phyloP scores from a whole-genome alignment of 208 protist species.

The Leishmania tarentolae region DNA sequence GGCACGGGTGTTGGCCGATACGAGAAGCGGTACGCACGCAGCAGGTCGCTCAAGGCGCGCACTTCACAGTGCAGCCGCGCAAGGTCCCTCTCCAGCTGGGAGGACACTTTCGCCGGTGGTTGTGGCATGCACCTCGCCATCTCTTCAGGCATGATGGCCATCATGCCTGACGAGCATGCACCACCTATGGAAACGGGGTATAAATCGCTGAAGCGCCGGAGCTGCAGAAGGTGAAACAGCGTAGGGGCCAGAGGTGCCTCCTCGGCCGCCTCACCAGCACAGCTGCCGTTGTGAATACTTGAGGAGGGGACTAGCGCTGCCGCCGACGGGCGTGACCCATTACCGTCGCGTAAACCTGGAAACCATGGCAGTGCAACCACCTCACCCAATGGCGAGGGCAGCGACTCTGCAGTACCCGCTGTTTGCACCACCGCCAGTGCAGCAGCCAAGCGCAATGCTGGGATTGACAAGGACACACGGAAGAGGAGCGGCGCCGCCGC shows the following conservation, averaged over 20 bases:
- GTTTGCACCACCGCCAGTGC: not conserved
- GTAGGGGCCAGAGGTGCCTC: not conserved
- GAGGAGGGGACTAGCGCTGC: not conserved
- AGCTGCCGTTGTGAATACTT: not conserved
- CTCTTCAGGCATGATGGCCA: not conserved
- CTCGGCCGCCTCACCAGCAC: not conserved
- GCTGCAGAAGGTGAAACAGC: constrained; percentile 24
- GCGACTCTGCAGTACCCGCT: not conserved
- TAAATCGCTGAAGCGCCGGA: not conserved
- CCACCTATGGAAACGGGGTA: not conserved
- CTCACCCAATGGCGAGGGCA: not conserved
- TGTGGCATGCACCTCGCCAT: not conserved
- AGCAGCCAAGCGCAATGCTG: not conserved
- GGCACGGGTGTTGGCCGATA: not conserved
- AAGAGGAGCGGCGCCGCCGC: not conserved
- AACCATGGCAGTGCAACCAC: not conserved
- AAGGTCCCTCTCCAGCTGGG: not conserved
- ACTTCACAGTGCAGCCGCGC: constrained; percentile 9
- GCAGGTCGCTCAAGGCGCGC: constrained; percentile 5
- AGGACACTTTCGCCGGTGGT: not conserved
- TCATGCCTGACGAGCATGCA: not conserved
- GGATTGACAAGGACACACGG: not conserved
- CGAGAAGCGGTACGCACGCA: constrained; percentile 7
- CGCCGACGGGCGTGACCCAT: not conserved
- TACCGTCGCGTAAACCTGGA: not conserved